phyloP scores from a whole-genome alignment of 2,329 filamentous ascomycete genomes.

The Myriosclerotinia curreyana region DNA sequence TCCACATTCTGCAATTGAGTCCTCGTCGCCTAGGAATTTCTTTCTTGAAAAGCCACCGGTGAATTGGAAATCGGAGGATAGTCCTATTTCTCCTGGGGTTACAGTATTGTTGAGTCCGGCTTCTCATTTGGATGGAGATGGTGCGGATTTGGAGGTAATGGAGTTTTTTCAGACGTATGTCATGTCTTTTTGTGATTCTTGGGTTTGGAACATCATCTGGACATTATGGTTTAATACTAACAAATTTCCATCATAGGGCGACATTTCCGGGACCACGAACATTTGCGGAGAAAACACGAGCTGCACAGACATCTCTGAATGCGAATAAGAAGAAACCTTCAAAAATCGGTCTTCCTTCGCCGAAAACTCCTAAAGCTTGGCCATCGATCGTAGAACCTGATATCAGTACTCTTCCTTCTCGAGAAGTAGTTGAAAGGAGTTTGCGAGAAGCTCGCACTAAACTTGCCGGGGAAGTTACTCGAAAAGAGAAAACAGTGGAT shows the following conservation, averaged over 20 bases:
- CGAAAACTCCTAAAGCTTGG: slow-evolving; percentile 19
- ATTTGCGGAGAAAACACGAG: background rate
- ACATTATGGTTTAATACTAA: background rate
- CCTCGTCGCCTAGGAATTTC: slow-evolving; percentile 10
- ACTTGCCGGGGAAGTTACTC: background rate
- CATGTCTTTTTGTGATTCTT: background rate
- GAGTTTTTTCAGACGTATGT: slow-evolving; percentile 22
- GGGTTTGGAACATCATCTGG: background rate
- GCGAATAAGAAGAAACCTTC: slow-evolving; percentile 2
- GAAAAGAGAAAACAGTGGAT: background rate
- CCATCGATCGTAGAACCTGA: slow-evolving; percentile 12
- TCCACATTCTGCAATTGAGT: background rate
- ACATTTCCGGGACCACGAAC: slow-evolving; percentile 12
- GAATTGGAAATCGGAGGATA: background rate
- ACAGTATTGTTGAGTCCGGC: slow-evolving; percentile 16
- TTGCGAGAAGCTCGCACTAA: background rate
- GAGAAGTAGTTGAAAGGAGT: slow-evolving; percentile 3
- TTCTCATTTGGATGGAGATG: slow-evolving; percentile 1
- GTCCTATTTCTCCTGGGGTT: slow-evolving; percentile 18
- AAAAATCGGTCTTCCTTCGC: slow-evolving; percentile 13
- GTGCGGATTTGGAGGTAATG: slow-evolving; percentile 16
- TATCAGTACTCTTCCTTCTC: slow-evolving; percentile 14
- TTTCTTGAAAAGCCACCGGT: slow-evolving; percentile 13
- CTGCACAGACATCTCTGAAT: background rate
- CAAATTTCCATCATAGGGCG: background rate